Percentiles rank a stretch among this genome's conserved stretches.
Conservation (phyloP, 768 basidiomycete species). For the Pleurotus pulmonarius region DNA sequence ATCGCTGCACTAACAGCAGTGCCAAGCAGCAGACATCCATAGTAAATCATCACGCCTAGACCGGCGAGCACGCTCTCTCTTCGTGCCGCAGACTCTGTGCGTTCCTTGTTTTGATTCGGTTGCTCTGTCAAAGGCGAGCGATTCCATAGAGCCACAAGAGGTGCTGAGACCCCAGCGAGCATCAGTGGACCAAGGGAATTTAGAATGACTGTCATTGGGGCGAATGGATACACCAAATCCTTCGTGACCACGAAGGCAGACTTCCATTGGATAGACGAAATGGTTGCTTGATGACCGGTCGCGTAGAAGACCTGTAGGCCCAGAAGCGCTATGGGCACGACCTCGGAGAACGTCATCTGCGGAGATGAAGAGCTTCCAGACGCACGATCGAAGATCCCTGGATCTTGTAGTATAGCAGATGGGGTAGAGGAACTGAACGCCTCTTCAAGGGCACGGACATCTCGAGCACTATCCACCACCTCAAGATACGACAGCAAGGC, state of each 20-base stretch:
- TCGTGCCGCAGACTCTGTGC: conserved; percentile 17
- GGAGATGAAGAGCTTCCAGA: conserved; percentile 17
- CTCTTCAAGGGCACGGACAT: conserved; percentile 51
- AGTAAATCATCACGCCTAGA: conserved; percentile 70
- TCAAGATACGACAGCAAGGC: conserved; percentile 79
- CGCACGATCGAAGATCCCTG: conserved; percentile 23
- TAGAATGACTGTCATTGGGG: conserved; percentile 66
- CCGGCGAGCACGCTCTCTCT: conserved; percentile 46
- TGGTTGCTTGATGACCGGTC: conserved; percentile 89
- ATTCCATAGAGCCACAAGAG: conserved; percentile 83
- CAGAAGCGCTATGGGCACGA: conserved; percentile 71
- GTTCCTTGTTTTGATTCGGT: not conserved
- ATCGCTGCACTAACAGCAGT: conserved; percentile 71
- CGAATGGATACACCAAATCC: conserved; percentile 65
- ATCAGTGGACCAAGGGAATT: conserved; percentile 79
- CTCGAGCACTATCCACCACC: conserved; percentile 76
- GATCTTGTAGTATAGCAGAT: conserved; percentile 26
- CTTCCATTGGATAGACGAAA: conserved; percentile 95
- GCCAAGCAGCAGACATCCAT: conserved; percentile 58
- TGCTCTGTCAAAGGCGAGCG: conserved; percentile 49
- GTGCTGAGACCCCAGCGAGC: conserved; percentile 60
- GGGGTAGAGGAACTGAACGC: conserved; percentile 48
- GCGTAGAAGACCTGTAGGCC: conserved; percentile 76
- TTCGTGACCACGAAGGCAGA: conserved; percentile 80
- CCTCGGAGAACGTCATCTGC: conserved; percentile 57